Base-by-base conservation (phyloP, 371 early-diverging fungal species). In the Zopfochytrium polystomum region DNA sequence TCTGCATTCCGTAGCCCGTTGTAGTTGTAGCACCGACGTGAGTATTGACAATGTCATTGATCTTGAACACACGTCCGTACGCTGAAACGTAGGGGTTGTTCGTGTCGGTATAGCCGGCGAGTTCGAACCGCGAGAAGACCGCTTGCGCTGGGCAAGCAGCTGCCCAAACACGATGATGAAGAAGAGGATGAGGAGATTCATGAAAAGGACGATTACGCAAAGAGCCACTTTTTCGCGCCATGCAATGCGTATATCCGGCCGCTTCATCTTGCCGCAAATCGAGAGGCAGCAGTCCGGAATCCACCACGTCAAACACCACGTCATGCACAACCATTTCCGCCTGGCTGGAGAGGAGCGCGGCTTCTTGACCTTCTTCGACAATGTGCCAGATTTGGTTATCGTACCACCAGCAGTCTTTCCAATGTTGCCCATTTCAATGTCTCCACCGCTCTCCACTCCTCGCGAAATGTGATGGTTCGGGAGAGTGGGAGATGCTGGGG, bases 221-320 rank as follows among this genome's bases (percentile, higher is more conserved):
- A 62, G 56, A 20, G 94, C 86, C 0, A 95, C 84, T 75, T 96
- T 93, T 75, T 96, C 96, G 58, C 93, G 86, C 96, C 96, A 95
- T 1, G 96, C 94, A 59, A 91, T 82, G 34, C 51, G 64, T 22
- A 60, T 30, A 22, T 72, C 72, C 35, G 13, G 43, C n/a, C n/a
- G n/a, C 32, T 61, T 63, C 31, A 70, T 56, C 57, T 86, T 85
- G 44, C 91, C 46, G 38, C 68, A 72, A 13, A 55, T 31, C 9
- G 42, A 29, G 4, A 91, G 62, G 46, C 81, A 80, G 7, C 71
- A 75, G 42, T 80, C 73, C 11, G 93, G 94, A 45, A 93, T 85
- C 87, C 91, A 93, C 65, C 62, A 69, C 30, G 70, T 69, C 50
- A 60, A 55, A 6, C 23, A 26, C 70, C 70, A 69, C 18, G 61